phyloP scores from a whole-genome alignment of 768 basidiomycete genomes.

The Chlorophyllum brunneum region DNA sequence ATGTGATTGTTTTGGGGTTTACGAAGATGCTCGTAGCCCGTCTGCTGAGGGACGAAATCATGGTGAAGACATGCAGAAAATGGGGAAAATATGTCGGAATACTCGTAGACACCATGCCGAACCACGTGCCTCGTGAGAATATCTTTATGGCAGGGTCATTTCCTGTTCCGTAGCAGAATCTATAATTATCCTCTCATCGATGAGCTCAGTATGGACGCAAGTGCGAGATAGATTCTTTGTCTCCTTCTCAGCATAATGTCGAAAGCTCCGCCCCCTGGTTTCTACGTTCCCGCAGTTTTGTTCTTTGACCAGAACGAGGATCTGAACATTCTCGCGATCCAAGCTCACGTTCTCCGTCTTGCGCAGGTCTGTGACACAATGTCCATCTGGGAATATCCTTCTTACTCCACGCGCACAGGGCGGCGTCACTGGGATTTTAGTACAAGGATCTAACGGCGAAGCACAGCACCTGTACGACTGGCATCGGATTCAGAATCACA shows the following conservation, averaged over 20 bases:
- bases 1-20: slow-evolving; percentile 46
- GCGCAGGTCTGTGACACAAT: slow-evolving; percentile 50
- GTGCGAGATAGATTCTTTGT: slow-evolving; percentile 7
- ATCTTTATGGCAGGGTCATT: background rate
- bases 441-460: slow-evolving; percentile 74
- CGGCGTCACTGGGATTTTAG: slow-evolving; percentile 67
- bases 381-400: slow-evolving; percentile 14
- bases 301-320: slow-evolving; percentile 70
- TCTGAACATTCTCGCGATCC: slow-evolving; percentile 62
- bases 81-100: background rate
- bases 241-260: slow-evolving; percentile 18
- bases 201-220: background rate
- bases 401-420: slow-evolving; percentile 41
- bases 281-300: slow-evolving; percentile 77
- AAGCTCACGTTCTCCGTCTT: slow-evolving; percentile 68
- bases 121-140: slow-evolving; percentile 9
- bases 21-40: slow-evolving; percentile 27
- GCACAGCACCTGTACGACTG: slow-evolving; percentile 57
- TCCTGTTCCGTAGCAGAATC: background rate
- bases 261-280: slow-evolving; percentile 56
- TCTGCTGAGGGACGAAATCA: slow-evolving; percentile 43
- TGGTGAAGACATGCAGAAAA: slow-evolving; percentile 19
- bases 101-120: slow-evolving; percentile 5
- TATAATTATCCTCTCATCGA: slow-evolving; percentile 7
- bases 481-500: background rate